These are phyloP conservation scores for Wickerhamiella vanderwaltii DNA, from an alignment of 805 yeast species.

Conservation along the genomic window DNA sequence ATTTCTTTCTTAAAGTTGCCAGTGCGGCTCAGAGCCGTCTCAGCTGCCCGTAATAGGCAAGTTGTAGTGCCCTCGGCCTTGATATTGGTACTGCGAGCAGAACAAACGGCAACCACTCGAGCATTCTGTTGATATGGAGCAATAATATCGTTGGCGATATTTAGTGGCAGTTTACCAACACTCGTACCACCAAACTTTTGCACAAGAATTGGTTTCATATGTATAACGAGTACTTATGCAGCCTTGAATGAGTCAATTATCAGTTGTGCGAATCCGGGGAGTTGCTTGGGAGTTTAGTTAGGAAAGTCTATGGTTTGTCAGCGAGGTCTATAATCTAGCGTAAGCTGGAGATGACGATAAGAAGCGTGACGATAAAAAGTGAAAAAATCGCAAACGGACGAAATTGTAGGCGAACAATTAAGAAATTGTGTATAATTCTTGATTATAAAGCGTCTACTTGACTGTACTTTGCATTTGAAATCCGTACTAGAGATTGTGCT, in stretches of 20 bases:
- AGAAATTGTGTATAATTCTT: no score
- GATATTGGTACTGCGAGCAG: conserved; percentile 84
- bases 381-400: no score
- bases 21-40: conserved; percentile 29
- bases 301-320: no score
- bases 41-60: conserved; percentile 73
- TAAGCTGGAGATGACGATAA: no score
- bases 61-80: conserved; percentile 95
- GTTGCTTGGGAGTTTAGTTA: no score
- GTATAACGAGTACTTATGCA: no score
- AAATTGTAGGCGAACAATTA: no score
- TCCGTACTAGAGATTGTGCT: no score
- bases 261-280: not conserved
- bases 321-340: no score
- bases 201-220: conserved; percentile 44
- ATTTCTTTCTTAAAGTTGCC: conserved; percentile 41
- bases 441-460: no score
- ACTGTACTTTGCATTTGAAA: no score
- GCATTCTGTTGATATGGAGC: conserved; percentile 39
- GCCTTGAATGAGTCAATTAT: conserved; percentile 1
- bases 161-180: conserved; percentile 84
- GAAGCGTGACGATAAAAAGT: no score
- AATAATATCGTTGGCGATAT: conserved; percentile 76
- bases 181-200: conserved; percentile 97
- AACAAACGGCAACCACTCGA: conserved; percentile 87